Evolutionary conservation across 495 filamentous ascomycete genomes (phyloP), one percentile per base, ranked within the genome.

Genomic region (Aspergillus haitiensis): DNA sequence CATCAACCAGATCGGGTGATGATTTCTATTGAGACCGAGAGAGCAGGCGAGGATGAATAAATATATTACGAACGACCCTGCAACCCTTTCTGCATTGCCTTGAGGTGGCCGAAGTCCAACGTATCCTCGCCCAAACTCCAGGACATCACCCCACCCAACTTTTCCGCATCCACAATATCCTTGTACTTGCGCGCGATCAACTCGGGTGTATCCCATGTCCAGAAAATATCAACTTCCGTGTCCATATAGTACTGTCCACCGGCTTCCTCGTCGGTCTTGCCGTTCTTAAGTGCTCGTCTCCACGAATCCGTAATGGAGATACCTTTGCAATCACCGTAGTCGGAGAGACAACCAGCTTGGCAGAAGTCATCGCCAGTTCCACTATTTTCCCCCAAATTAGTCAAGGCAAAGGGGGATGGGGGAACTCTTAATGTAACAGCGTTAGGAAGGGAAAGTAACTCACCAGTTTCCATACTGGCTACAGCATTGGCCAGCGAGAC

Each of bases 111-210:
- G 56, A 77, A 88, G 27, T 78, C 64, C 35, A 81, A 72, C 2
- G 81, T 85, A 72, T 91, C 88, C 71, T 91, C 88, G 5, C 88
- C 89, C 60, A 92, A 67, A 27, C 81, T 88, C 89, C 87, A 90
- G 0, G 86, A 85, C 76, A 90, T 88, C 32, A 89, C 83, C 16
- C 88, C 88, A 5, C 88, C 89, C 2, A 92, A 64, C 21, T 75
- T 72, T 67, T 81, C 84, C 53, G 74, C 74, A 13, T 78, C 71
- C 31, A 91, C 75, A 45, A 91, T 83, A 0, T 79, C 68, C 27
- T 74, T 77, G 60, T 89, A 86, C 75, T 91, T 92, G 59, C 79
- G 78, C 39, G 67, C 65, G 46, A 92, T 84, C 15, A 84, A 72
- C 10, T 77, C 77, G 2, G 84, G 77, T 0, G 86, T 89, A 64